A percentile compares a stretch with the other conserved stretches of the same genome.
Conservation (phyloP, 2,329 filamentous ascomycete species). For the Cladosporium sp. region DNA sequence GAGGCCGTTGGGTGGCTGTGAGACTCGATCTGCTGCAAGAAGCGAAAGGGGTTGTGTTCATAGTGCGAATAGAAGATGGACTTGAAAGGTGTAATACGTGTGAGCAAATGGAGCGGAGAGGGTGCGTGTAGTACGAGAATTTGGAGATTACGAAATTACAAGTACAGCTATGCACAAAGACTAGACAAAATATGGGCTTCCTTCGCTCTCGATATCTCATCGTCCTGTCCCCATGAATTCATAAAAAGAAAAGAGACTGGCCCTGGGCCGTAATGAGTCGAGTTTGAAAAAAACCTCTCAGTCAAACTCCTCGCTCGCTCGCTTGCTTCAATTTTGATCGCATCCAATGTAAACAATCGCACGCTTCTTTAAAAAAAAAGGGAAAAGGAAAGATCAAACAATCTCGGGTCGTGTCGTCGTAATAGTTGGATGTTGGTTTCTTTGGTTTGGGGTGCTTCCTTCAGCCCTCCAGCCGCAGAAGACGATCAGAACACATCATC, state of each 20-base stretch:
- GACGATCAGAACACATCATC: slow-evolving; percentile 37
- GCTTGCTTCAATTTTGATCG: not conserved
- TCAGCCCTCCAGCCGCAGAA: not conserved
- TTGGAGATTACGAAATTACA: slow-evolving; percentile 8
- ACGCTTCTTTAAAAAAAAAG: not conserved
- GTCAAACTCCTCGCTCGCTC: slow-evolving; percentile 2
- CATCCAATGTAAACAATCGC: not conserved
- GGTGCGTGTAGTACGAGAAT: not conserved
- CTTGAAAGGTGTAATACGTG: not conserved
- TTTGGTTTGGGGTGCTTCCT: not conserved
- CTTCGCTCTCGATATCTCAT: not conserved
- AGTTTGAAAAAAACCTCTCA: not conserved
- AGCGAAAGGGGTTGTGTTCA: not conserved
- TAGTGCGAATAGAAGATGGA: not conserved
- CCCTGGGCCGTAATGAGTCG: not conserved
- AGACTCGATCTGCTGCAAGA: not conserved
- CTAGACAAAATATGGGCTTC: not conserved
- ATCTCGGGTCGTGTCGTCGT: slow-evolving; percentile 4
- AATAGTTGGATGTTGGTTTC: not conserved
- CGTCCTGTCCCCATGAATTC: not conserved
- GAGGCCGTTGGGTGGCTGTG: not conserved
- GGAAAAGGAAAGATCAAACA: not conserved
- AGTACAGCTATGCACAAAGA: slow-evolving; percentile 9
- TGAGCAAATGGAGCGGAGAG: not conserved
- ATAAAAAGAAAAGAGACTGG: not conserved